A percentile compares a stretch with the other conserved stretches of the same genome.
Conservation (phyloP, 2,329 filamentous ascomycete species). For the Didymella exigua region DNA sequence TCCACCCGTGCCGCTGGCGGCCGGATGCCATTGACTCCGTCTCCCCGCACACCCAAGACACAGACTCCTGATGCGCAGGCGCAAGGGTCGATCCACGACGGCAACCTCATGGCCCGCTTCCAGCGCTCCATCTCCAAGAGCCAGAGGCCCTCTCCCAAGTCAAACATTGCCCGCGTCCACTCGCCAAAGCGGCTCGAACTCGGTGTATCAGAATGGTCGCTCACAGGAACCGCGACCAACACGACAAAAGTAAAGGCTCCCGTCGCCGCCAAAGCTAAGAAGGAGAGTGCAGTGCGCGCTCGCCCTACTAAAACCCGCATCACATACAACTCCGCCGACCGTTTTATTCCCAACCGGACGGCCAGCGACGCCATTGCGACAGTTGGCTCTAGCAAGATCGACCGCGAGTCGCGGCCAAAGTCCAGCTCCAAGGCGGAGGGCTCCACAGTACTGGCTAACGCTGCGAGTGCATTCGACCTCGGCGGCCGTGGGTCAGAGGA, state of each 20-base stretch:
- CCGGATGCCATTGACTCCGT: conserved; percentile 92
- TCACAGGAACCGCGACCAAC: conserved; percentile 75
- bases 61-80: conserved; percentile 53
- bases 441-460: conserved; percentile 76
- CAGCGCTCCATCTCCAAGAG: conserved; percentile 70
- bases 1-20: conserved; percentile 90
- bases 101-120: conserved; percentile 79
- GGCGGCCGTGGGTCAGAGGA: conserved; percentile 68
- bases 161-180: conserved; percentile 81
- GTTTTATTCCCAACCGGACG: conserved; percentile 93
- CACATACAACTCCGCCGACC: conserved; percentile 74
- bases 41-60: conserved; percentile 69
- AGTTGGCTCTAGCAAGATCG: conserved; percentile 81
- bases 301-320: conserved; percentile 48
- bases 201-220: conserved; percentile 87
- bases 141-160: conserved; percentile 87
- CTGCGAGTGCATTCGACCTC: conserved; percentile 69
- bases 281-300: conserved; percentile 41
- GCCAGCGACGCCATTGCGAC: conserved; percentile 89
- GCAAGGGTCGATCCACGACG: conserved; percentile 72
- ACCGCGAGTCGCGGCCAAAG: conserved; percentile 66
- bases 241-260: conserved; percentile 55
- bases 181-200: conserved; percentile 89
- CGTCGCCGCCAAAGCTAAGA: conserved; percentile 51
- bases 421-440: conserved; percentile 71